These are phyloP conservation scores for Didymella lethalis DNA, from an alignment of 2,329 filamentous ascomycete species.

Conservation along the genomic window DNA sequence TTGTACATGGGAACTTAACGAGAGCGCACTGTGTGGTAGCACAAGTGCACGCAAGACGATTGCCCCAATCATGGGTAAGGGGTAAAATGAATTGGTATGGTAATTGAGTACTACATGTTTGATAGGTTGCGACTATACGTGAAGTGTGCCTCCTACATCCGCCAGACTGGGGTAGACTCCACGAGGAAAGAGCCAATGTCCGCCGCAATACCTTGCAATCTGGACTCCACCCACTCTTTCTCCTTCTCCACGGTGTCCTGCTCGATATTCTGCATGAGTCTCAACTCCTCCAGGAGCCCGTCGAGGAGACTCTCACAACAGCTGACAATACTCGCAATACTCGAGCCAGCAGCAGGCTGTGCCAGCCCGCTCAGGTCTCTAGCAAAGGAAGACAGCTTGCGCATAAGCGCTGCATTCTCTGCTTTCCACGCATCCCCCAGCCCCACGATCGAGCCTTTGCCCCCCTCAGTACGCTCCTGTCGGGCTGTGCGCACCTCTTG, in stretches of 20 bases:
- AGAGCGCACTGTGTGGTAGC: background rate
- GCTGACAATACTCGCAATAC: conserved; percentile 41
- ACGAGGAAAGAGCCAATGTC: conserved; percentile 28
- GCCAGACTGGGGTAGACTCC: conserved; percentile 36
- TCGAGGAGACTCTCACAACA: conserved; percentile 42
- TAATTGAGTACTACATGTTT: background rate
- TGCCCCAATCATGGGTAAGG: too few relatives aligned
- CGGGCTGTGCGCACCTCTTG: conserved; percentile 39
- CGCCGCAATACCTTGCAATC: conserved; percentile 39
- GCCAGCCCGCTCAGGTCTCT: conserved; percentile 45
- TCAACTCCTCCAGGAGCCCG: conserved; percentile 46
- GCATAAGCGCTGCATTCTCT: conserved; percentile 45
- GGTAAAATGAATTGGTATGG: too few relatives aligned
- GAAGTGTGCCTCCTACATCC: conserved; percentile 16
- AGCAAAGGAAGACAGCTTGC: conserved; percentile 45
- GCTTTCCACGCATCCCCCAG: conserved; percentile 47
- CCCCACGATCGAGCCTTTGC: conserved; percentile 37
- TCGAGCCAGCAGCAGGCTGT: conserved; percentile 42
- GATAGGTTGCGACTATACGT: background rate
- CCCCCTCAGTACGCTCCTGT: conserved; percentile 14
- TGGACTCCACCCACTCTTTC: conserved; percentile 48
- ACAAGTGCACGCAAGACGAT: background rate
- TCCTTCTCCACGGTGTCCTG: conserved; percentile 42
- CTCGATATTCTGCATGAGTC: conserved; percentile 46
- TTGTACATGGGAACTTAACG: background rate